These are phyloP conservation scores for Alternaria postmessia DNA, from an alignment of 2,329 filamentous ascomycete genomes.

Conservation along the genomic window DNA sequence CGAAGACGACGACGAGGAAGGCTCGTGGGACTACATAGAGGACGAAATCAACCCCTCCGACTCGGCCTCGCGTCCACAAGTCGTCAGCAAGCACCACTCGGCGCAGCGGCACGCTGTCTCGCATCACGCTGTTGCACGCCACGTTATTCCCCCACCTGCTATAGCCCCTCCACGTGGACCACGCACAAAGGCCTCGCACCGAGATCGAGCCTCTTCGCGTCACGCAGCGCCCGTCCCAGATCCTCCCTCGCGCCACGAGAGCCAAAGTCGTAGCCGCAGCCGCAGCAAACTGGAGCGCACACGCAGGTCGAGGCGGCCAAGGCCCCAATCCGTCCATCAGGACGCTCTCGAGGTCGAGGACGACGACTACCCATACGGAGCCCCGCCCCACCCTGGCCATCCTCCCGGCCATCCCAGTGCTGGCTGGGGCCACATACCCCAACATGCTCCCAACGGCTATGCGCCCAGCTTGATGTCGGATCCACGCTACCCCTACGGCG, in stretches of 20 bases:
- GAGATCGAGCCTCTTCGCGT: conserved; percentile 50
- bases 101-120: conserved; percentile 31
- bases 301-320: conserved; percentile 41
- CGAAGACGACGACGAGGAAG: conserved; percentile 41
- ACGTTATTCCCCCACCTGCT: conserved; percentile 35
- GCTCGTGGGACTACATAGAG: conserved; percentile 46
- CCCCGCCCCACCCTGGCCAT: conserved; percentile 35
- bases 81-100: conserved; percentile 29
- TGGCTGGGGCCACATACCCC: conserved; percentile 50
- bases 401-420: conserved; percentile 47
- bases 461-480: conserved; percentile 51
- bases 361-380: conserved; percentile 56
- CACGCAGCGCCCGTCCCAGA: conserved; percentile 44
- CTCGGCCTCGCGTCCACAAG: conserved; percentile 56
- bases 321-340: conserved; percentile 48
- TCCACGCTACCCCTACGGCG: conserved; percentile 38
- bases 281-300: conserved; percentile 41
- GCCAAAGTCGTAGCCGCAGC: conserved; percentile 44
- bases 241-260: conserved; percentile 44
- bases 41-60: conserved; percentile 58
- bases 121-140: conserved; percentile 36
- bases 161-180: conserved; percentile 49
- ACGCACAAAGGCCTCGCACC: conserved; percentile 47
- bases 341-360: conserved; percentile 56
- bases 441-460: conserved; percentile 46